Evolutionary conservation across 371 early-diverging fungal genomes (phyloP).

Genomic region (Lichtheimia hyalospora): DNA sequence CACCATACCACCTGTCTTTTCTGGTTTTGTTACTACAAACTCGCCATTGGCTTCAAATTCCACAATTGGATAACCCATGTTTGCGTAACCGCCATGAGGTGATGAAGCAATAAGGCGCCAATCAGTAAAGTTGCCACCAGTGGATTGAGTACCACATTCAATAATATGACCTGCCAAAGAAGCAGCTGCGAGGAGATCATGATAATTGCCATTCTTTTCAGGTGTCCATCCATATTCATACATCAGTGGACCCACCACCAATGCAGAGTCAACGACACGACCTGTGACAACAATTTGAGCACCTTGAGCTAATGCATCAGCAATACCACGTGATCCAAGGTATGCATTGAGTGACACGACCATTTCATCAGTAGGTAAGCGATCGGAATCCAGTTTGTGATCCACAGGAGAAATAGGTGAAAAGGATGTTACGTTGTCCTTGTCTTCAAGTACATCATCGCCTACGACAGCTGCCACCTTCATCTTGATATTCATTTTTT

Average conservation of each 20-base stretch:
- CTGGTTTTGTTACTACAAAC: conserved; percentile 71
- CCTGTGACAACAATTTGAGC: conserved; percentile 76
- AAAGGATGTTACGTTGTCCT: conserved; percentile 50
- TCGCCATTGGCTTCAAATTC: conserved; percentile 61
- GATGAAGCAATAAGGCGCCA: conserved; percentile 66
- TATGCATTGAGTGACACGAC: conserved; percentile 68
- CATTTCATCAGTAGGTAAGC: conserved; percentile 53
- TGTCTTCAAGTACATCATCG: conserved; percentile 56
- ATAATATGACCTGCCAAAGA: conserved; percentile 77
- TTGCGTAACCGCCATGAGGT: conserved; percentile 61
- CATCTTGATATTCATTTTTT: conserved; percentile 47
- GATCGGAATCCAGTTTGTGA: conserved; percentile 50
- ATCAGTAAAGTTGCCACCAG: conserved; percentile 79
- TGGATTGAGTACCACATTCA: conserved; percentile 78
- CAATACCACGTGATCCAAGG: conserved; percentile 60
- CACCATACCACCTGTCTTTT: conserved; percentile 71
- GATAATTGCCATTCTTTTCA: conserved; percentile 35
- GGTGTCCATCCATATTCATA: conserved; percentile 58
- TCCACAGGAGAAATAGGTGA: conserved; percentile 40
- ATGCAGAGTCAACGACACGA: conserved; percentile 72
- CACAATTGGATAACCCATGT: conserved; percentile 77
- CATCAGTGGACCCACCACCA: conserved; percentile 62
- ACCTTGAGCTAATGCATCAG: conserved; percentile 59
- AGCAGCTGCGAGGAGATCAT: conserved; percentile 67
- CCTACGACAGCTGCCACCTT: conserved; percentile 72